Evolutionary conservation across 1,284 basidiomycete genomes (phyloP).

Genomic region (Nidula niveotomentosa): DNA sequence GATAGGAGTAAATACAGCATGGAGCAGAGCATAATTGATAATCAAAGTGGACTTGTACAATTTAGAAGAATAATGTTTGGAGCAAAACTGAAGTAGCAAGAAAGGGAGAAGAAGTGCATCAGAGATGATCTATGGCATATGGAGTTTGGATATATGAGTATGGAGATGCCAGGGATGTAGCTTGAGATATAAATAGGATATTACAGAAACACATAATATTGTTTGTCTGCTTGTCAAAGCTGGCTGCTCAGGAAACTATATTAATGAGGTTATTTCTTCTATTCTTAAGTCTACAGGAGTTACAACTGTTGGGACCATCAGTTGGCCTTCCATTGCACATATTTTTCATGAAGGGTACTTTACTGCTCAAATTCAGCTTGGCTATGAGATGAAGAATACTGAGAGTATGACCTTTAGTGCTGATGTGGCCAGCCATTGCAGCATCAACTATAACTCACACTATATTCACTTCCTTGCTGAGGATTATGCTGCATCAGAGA

Average conservation of each 20-base stretch:
- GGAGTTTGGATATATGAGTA: too few species aligned
- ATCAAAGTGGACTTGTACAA: too few species aligned
- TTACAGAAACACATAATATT: conserved; percentile 7
- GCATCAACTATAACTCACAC: conserved; percentile 15
- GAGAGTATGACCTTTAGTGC: conserved; percentile 3
- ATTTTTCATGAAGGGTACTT: conserved; percentile 16
- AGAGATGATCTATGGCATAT: too few species aligned
- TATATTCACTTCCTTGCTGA: conserved; percentile 12
- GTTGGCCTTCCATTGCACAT: conserved; percentile 11
- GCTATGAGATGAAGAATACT: conserved; percentile 15
- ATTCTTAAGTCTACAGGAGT: conserved; percentile 16
- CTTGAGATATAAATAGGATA: conserved; percentile 7
- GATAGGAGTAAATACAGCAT: too few species aligned
- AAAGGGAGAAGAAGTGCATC: too few species aligned
- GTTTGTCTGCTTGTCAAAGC: conserved; percentile 7
- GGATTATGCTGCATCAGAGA: conserved; percentile 4
- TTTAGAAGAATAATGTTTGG: too few species aligned
- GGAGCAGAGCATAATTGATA: too few species aligned
- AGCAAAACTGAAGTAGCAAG: too few species aligned
- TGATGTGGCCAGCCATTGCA: conserved; percentile 17
- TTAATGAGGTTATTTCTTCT: conserved; percentile 8
- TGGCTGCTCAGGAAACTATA: conserved; percentile 7
- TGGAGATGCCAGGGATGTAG: too few species aligned
- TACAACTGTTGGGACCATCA: conserved; percentile 13
- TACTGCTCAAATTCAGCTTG: conserved; percentile 19